Evolutionary conservation across 2,329 filamentous ascomycete species (phyloP), one percentile per base, ranked within the genome.

Genomic region (Claviceps sp.): DNA sequence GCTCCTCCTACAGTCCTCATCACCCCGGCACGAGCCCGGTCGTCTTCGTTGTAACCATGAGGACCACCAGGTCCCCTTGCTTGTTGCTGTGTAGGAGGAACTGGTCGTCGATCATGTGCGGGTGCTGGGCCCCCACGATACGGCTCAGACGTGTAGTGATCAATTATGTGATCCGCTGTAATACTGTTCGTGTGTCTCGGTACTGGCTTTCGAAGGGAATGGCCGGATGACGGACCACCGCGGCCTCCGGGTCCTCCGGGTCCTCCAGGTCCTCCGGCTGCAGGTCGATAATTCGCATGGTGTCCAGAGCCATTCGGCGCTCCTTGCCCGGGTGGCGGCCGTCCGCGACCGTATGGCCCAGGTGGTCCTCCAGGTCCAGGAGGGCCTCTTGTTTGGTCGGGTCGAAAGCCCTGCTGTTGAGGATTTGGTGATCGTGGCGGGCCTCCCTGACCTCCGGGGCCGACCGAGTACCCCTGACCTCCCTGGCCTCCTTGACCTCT

Each of bases 11-110:
- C 82, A 1, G 85, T 89, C 64, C 85, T 89, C 63, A 91, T 72
- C 6, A 90, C 82, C 48, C 90, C 90, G 56, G 86, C 85, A 56
- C 91, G 78, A 16, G 86, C 85, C 54, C 78, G 79, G 52, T 88
- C 83, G 8, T 46, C 49, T 24, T 48, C 46, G 5, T 78, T 78
- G 7, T 82, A 84, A 11, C 37, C 48, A 22, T 52, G 47, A 34
- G 47, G 80, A 81, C 38, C 83, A 54, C 86, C 84, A 54, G 79
- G 75, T 43, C 50, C 54, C 6, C 58, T 58, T 11, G 58, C 57
- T 38, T 61, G 58, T n/a, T 59, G 57, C 16, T 60, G 59, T 13
- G 58, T 58, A 4, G 54, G 55, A 6, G 52, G 54, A 24, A 40
- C 17, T 17, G 55, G 52, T 2, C 58, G 60, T 40, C 53, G 48